Percentiles rank a stretch among this genome's conserved stretches.
Evolutionary conservation across 1,139 yeast genomes (phyloP).

Genomic region (Hyphopichia khmerensis): DNA sequence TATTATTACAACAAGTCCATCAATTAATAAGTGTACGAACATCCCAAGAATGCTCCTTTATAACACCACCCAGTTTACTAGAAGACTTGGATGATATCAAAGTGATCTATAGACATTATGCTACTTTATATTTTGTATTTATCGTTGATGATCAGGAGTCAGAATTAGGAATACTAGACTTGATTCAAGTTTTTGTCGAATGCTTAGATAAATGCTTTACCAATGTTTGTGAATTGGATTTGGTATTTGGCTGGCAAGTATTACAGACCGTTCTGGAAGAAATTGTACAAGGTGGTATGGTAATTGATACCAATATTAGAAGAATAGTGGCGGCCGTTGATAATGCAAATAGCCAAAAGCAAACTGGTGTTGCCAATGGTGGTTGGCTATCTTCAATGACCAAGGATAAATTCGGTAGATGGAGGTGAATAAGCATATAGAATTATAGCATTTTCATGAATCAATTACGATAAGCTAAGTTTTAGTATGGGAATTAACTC

Average conservation of each 20-base stretch:
- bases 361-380: slow-evolving; percentile 3
- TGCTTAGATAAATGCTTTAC: slow-evolving; percentile 88
- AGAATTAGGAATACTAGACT: slow-evolving; percentile 87
- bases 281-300: slow-evolving; percentile 97
- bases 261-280: slow-evolving; percentile 89
- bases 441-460: too few species aligned
- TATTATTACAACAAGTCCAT: slow-evolving; percentile 72
- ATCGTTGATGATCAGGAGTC: slow-evolving; percentile 95
- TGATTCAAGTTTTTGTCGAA: slow-evolving; percentile 96
- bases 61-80: slow-evolving; percentile 75
- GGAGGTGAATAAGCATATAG: too few species aligned
- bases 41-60: slow-evolving; percentile 73
- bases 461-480: too few species aligned
- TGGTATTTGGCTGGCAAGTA: slow-evolving; percentile 97
- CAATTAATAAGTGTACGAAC: slow-evolving; percentile 67
- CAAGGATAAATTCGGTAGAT: slow-evolving; percentile 9
- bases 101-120: slow-evolving; percentile 91
- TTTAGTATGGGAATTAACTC: too few species aligned
- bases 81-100: slow-evolving; percentile 77
- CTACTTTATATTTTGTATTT: slow-evolving; percentile 91
- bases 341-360: slow-evolving; percentile 54
- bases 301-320: slow-evolving; percentile 85
- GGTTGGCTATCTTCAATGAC: slow-evolving; percentile 6
- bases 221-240: slow-evolving; percentile 91
- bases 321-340: slow-evolving; percentile 83